Evolutionary conservation across 192 early-diverging fungal species (phyloP).

Genomic region (Coemansia sp.): DNA sequence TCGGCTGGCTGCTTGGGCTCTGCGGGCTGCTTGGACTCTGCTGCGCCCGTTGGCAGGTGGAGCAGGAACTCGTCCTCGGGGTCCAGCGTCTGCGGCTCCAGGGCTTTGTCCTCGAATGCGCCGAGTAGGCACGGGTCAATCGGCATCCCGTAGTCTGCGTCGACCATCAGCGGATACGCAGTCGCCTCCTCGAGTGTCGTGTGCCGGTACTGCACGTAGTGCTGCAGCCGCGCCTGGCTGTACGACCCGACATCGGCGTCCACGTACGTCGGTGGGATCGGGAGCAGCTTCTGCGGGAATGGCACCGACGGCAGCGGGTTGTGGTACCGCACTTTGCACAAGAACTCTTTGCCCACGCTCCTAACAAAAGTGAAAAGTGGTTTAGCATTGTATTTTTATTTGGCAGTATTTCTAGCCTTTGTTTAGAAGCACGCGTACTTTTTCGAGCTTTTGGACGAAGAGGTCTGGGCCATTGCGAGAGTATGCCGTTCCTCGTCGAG

Average conservation of each 20-base stretch:
- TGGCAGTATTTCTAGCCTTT: background rate
- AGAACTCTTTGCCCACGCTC: conserved; percentile 49
- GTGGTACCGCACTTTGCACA: conserved; percentile 54
- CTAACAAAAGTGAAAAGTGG: conserved; percentile 7
- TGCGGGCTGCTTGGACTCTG: background rate
- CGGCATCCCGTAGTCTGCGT: conserved; percentile 54
- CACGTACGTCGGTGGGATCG: conserved; percentile 52
- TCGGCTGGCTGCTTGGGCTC: background rate
- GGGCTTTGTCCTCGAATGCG: conserved; percentile 44
- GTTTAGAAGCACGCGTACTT: conserved; percentile 18
- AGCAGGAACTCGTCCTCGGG: conserved; percentile 45
- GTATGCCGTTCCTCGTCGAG: background rate
- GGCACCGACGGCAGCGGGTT: conserved; percentile 53
- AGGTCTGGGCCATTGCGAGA: background rate
- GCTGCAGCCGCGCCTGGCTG: conserved; percentile 47
- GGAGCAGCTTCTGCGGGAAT: conserved; percentile 54
- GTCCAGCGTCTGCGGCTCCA: conserved; percentile 27
- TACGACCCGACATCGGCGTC: conserved; percentile 46
- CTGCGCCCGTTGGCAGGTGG: conserved; percentile 25
- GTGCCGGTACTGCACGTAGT: conserved; percentile 49
- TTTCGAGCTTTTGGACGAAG: conserved; percentile 17
- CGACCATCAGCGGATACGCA: conserved; percentile 50
- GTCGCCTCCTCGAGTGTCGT: conserved; percentile 52
- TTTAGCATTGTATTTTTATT: too few relatives aligned
- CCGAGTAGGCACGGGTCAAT: conserved; percentile 51